phyloP scores from a whole-genome alignment of 1,284 basidiomycete genomes.

The Megacollybia platyphylla region DNA sequence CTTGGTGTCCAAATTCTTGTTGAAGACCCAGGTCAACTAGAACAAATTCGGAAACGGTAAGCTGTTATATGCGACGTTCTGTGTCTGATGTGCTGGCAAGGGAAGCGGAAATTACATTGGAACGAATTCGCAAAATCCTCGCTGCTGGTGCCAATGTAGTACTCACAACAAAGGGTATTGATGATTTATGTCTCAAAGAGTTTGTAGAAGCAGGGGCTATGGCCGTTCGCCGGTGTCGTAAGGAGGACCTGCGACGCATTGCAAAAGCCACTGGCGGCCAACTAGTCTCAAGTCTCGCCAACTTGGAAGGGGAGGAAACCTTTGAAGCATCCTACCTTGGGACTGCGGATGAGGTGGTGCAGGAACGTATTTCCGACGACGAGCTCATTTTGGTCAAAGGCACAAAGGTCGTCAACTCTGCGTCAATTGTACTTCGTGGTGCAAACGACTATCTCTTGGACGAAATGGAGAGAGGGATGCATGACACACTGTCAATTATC shows the following conservation, averaged over 20 bases:
- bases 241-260: constrained; percentile 94
- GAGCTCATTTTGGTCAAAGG: constrained; percentile 97
- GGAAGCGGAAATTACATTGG: constrained; percentile 93
- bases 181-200: constrained; percentile 96
- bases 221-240: constrained; percentile 95
- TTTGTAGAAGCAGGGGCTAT: constrained; percentile 99
- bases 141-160: constrained; percentile 95
- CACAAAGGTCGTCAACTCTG: constrained; percentile 90
- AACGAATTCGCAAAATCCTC: constrained; percentile 93
- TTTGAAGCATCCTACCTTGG: constrained; percentile 90
- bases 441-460: constrained; percentile 99
- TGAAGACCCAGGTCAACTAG: constrained; percentile 93
- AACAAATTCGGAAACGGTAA: constrained; percentile 89
- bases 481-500: constrained; percentile 91
- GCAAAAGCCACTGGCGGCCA: constrained; percentile 96
- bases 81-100: constrained; percentile 23
- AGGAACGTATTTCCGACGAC: constrained; percentile 97
- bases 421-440: constrained; percentile 89
- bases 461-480: constrained; percentile 97
- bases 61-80: constrained; percentile 8
- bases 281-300: constrained; percentile 86
- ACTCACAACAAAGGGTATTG: constrained; percentile 97
- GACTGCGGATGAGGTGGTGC: constrained; percentile 88
- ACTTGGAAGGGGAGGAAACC: constrained; percentile 96
- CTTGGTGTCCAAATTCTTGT: constrained; percentile 96